Base-by-base conservation (phyloP, 371 early-diverging fungal genomes). In the Circinella umbellata region DNA sequence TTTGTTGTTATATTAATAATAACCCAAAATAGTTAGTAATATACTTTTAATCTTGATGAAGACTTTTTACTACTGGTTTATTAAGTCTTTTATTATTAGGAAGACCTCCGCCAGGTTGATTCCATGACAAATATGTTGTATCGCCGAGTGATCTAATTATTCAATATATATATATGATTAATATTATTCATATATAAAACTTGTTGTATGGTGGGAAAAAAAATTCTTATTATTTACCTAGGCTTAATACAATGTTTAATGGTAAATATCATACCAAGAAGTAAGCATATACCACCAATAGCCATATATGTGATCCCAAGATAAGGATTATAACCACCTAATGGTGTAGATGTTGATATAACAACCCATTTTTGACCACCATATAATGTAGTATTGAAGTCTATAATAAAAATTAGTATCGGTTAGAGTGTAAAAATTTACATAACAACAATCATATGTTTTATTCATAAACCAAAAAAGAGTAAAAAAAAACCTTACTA, bases 261-360 rank as follows among this genome's bases (percentile, higher is more conserved):
- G 34, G 96, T 88, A 79, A 98, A 97, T 51, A 92, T 79, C 64
- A 94, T 73, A 37, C 97, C 98, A 17, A 99, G 76, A 4, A 95
- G 69, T 59, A 95, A 86, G 77, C 96, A 96, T 18, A 95, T 64
- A 9, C 83, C 87, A 14, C 98, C 98, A 42, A 96, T 91, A 5
- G 91, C 89, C 66, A 98, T 88, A 81, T 98, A 99, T 0, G 97
- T 95, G 61, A 92, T 89, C 14, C 98, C 99, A 42, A 99, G 79
- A 84, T 95, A 97, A 3, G 97, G 92, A 78, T 98, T 99, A 67
- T 95, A 90, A 4, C 98, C 98, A 62, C 99, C 99, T 69, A 99
- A 84, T 37, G 94, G 89, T 53, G 97, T 95, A 8, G 92, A 92
- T 13, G 96, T 94, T 3, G 96, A 93, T 38, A 98, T 80, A 37